These are phyloP conservation scores for Aspergillus steynii DNA, from an alignment of 495 filamentous ascomycete species.

Conservation along the genomic window DNA sequence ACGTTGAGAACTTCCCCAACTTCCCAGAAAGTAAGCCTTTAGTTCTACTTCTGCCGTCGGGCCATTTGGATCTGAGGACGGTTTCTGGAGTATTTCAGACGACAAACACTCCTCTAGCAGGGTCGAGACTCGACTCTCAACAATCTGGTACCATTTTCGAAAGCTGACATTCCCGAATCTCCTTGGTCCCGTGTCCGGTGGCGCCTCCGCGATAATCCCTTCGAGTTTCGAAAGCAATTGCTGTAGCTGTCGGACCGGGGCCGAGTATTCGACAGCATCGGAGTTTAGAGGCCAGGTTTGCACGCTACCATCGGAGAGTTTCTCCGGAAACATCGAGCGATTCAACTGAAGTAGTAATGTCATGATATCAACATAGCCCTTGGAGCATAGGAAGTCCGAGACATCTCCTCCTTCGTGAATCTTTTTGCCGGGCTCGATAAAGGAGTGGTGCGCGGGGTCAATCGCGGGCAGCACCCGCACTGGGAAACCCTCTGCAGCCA, in stretches of 20 bases:
- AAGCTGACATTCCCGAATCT: conserved; percentile 92
- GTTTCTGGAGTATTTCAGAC: conserved; percentile 43
- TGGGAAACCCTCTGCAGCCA: conserved; percentile 25
- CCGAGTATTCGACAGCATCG: conserved; percentile 51
- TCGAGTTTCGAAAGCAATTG: conserved; percentile 60
- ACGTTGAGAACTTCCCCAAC: conserved; percentile 84
- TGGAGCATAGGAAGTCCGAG: conserved; percentile 68
- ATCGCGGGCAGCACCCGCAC: conserved; percentile 33
- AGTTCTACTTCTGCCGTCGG: conserved; percentile 64
- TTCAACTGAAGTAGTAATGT: conserved; percentile 89
- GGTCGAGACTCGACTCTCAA: conserved; percentile 56
- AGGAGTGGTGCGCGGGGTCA: conserved; percentile 31
- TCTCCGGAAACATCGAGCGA: conserved; percentile 77
- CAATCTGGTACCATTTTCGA: conserved; percentile 72
- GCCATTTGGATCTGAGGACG: conserved; percentile 23
- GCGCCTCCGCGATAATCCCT: conserved; percentile 71
- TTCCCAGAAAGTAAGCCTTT: conserved; percentile 75
- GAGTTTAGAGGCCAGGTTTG: conserved; percentile 57
- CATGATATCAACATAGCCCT: conserved; percentile 82
- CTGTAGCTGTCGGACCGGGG: conserved; percentile 64
- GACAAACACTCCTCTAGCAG: conserved; percentile 67
- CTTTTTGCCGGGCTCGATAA: conserved; percentile 55
- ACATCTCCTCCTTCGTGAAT: conserved; percentile 86
- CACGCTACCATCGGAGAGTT: conserved; percentile 32
- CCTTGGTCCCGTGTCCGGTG: conserved; percentile 80